Evolutionary conservation across 495 filamentous ascomycete genomes (phyloP).

Genomic region (Penicillium longicatenatum): DNA sequence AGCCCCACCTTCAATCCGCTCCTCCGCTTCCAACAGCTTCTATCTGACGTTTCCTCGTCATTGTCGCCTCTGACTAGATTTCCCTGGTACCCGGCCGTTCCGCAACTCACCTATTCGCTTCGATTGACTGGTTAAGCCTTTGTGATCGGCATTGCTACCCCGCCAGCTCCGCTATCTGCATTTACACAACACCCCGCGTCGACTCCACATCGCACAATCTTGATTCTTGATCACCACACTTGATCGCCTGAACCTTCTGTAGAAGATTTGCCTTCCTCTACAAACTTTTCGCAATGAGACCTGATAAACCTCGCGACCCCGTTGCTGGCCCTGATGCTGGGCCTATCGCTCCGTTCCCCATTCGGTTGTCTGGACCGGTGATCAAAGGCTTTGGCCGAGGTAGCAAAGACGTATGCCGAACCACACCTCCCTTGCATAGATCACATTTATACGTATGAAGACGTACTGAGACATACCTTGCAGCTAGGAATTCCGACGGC

Average conservation of each 20-base stretch:
- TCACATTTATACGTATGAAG: background rate
- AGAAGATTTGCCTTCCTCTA: background rate
- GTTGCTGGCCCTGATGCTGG: slow-evolving; percentile 70
- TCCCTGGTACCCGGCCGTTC: background rate
- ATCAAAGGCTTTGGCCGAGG: slow-evolving; percentile 94
- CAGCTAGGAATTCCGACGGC: slow-evolving; percentile 94
- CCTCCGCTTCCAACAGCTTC: background rate
- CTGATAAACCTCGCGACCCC: slow-evolving; percentile 54
- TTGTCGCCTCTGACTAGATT: slow-evolving; percentile 3
- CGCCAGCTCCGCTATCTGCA: background rate
- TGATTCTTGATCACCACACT: background rate
- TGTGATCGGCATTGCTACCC: background rate
- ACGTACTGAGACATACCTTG: slow-evolving; percentile 38
- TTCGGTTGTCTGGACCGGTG: slow-evolving; percentile 78
- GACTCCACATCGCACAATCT: background rate
- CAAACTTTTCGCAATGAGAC: slow-evolving; percentile 32
- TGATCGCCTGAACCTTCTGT: background rate
- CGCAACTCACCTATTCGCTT: background rate
- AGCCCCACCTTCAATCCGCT: slow-evolving; percentile 9
- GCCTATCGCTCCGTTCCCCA: slow-evolving; percentile 76
- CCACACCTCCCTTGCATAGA: background rate
- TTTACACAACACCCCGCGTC: background rate
- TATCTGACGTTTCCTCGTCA: background rate
- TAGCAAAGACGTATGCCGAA: slow-evolving; percentile 65
- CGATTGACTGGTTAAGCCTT: background rate